Evolutionary conservation across 2,329 filamentous ascomycete species (phyloP), one percentile per base, ranked within the genome.

Genomic region (Sclerotinia glacialis): DNA sequence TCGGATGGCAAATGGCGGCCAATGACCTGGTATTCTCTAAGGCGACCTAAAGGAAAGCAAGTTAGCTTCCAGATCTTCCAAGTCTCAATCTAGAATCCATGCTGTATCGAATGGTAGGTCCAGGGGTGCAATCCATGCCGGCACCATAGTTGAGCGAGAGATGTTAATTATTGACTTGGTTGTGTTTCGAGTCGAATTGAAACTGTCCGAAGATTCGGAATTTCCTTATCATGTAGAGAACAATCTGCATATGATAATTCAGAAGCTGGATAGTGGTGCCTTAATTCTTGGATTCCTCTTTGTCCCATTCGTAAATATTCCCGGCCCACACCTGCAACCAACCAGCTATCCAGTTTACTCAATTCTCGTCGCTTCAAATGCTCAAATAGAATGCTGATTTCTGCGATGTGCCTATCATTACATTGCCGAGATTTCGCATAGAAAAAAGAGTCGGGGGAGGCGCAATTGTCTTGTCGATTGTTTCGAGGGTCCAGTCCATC

Each of bases 1-100:
- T 99, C 95, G 80, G 90, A 92, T 84, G 95, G 95, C 90, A 99
- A 84, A 85, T 97, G 94, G 84, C 96, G 94, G 86, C 96, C 95
- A 81, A 99, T 97, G 86, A 99, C 94, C 89, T 98, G 95, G 89
- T 97, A 99, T 89, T 99, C 95, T 83, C 93, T 91, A 86, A 99
- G 93, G 89, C 95, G 95, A 92, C 93, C 95, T 99, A 69, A 72
- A 69, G 42, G 49, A 66, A 71, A 74, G 75, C 78, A 73, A 78
- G 76, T 78, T 64, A 65, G 63, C 52, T 47, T 50, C 42, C 52
- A 47, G 23, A 47, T 47, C 44, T 50, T 49, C 53, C 42, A 59
- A 42, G 12, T 58, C 46, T 40, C 5, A 26, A n/a, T 37, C 16
- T 53, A 55, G 12, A 26, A 11, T 67, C 53, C 44, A 61, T 49